phyloP scores from a whole-genome alignment of 148 eudicot genomes.

The Arbutus unedo region DNA sequence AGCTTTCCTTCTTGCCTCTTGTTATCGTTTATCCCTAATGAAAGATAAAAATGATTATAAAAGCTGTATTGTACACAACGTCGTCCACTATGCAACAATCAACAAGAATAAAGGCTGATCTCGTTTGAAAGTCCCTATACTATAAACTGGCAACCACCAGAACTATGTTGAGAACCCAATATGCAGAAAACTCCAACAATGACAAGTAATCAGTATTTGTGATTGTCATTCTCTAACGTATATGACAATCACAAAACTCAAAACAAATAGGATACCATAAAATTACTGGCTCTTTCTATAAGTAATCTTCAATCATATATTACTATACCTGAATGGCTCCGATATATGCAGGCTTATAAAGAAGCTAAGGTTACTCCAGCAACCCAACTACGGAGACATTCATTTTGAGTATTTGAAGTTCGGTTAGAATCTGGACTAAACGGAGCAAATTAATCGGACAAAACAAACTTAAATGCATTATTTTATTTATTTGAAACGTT shows the following conservation, averaged over 20 bases:
- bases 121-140: not conserved
- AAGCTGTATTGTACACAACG: not conserved
- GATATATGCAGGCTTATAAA: not conserved
- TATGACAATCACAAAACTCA: not conserved
- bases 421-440: not conserved
- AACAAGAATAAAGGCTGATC: conserved; percentile 1
- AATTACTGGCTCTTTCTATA: not conserved
- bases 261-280: not conserved
- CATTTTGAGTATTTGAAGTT: not conserved
- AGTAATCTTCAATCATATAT: not conserved
- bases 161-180: not conserved
- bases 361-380: not conserved
- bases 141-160: not conserved
- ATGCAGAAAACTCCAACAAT: not conserved
- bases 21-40: conserved; percentile 21
- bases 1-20: conserved; percentile 34
- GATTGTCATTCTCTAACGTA: not conserved
- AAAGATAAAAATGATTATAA: not conserved
- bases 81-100: not conserved
- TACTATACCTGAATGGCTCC: not conserved
- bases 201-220: not conserved
- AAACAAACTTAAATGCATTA: not conserved
- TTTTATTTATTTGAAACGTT: not conserved
- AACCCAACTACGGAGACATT: not conserved
- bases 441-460: not conserved